A percentile compares a stretch with the other conserved stretches of the same genome.
Evolutionary conservation across 2,329 filamentous ascomycete genomes (phyloP).

Genomic region (Periconia sp.): DNA sequence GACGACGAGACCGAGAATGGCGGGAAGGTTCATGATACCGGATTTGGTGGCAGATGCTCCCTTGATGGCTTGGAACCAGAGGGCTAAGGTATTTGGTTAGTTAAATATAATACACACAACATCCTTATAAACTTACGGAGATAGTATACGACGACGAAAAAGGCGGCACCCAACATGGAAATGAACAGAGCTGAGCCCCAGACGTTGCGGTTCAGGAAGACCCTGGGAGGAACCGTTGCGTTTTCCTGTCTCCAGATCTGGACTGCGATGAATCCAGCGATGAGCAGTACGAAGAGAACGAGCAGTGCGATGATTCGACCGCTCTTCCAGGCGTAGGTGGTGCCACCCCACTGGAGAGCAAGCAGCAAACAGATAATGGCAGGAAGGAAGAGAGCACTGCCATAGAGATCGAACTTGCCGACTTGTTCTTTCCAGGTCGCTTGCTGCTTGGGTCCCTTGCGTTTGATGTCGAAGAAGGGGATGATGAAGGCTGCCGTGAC

Average conservation of each 20-base stretch:
- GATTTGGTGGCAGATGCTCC: slow-evolving; percentile 49
- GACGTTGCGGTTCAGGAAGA: slow-evolving; percentile 50
- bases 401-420: slow-evolving; percentile 51
- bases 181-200: slow-evolving; percentile 46
- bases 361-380: slow-evolving; percentile 53
- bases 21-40: slow-evolving; percentile 52
- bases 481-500: slow-evolving; percentile 46
- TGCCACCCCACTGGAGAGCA: slow-evolving; percentile 55
- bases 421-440: slow-evolving; percentile 42
- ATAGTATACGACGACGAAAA: slow-evolving; percentile 51
- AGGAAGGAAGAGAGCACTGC: slow-evolving; percentile 48
- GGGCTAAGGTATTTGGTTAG: slow-evolving; percentile 29
- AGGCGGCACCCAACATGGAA: slow-evolving; percentile 45
- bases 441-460: slow-evolving; percentile 36
- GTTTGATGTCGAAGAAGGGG: slow-evolving; percentile 41
- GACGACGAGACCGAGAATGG: slow-evolving; percentile 50
- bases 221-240: slow-evolving; percentile 50
- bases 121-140: slow-evolving; percentile 26
- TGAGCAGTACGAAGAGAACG: slow-evolving; percentile 48
- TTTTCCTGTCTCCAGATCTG: slow-evolving; percentile 48
- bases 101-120: background rate
- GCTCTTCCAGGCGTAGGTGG: slow-evolving; percentile 49
- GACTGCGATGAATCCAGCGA: slow-evolving; percentile 44
- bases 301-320: slow-evolving; percentile 51
- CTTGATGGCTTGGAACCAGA: slow-evolving; percentile 56